These are phyloP conservation scores for Lantana camara DNA, from an alignment of 257 asterid genomes.

Conservation along the genomic window DNA sequence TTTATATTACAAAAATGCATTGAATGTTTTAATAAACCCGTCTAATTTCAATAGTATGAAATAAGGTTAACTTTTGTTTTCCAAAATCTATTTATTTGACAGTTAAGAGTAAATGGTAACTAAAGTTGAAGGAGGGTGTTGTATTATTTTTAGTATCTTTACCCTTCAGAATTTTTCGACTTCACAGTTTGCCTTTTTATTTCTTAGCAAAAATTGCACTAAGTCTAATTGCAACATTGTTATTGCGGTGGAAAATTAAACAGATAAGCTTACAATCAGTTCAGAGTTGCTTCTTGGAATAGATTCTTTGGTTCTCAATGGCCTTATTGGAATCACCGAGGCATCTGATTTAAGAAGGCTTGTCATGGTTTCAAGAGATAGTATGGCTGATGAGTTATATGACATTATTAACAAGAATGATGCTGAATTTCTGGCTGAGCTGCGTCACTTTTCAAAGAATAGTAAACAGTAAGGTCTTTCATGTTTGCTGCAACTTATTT, in stretches of 20 bases:
- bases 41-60: background rate
- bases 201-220: background rate
- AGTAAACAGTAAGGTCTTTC: constrained; percentile 49
- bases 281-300: constrained; percentile 76
- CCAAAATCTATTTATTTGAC: no score
- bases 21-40: constrained; percentile 9
- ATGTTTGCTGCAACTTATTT: constrained; percentile 20
- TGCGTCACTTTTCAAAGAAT: constrained; percentile 51
- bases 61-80: background rate
- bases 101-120: no score
- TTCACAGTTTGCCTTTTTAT: constrained; percentile 2
- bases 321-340: constrained; percentile 59
- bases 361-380: constrained; percentile 52
- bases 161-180: constrained; percentile 4
- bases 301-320: constrained; percentile 77
- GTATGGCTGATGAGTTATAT: constrained; percentile 48
- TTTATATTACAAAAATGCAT: background rate
- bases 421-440: constrained; percentile 61
- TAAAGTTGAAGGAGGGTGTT: background rate
- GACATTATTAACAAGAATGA: constrained; percentile 47
- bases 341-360: constrained; percentile 72
- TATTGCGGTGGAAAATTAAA: constrained; percentile 23
- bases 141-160: background rate
- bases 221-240: constrained; percentile 18
- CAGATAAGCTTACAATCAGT: constrained; percentile 56